Conservation (phyloP, 805 yeast species). For the Saccharomycopsis fermentans region DNA sequence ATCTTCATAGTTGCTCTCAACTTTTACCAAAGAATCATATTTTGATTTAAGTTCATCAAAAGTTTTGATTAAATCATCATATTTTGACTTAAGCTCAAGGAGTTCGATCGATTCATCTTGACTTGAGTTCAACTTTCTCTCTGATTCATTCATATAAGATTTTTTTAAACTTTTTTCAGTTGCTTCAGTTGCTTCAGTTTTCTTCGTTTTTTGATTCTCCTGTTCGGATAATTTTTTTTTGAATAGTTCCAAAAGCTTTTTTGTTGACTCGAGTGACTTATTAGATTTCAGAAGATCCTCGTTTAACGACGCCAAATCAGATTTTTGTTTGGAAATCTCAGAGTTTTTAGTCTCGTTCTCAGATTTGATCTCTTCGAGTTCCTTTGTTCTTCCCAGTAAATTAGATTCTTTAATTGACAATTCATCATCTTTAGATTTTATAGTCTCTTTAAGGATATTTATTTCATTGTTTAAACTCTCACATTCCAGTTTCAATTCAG, state of each 20-base stretch:
- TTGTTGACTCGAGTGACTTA: background rate
- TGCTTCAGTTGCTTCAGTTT: background rate
- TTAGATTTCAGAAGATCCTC: background rate
- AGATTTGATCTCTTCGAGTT: background rate
- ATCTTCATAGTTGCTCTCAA: conserved; percentile 1
- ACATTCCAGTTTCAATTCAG: background rate
- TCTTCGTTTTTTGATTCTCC: background rate
- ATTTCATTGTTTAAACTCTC: background rate
- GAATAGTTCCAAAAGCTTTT: conserved; percentile 10
- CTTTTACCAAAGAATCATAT: background rate
- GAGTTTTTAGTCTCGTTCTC: background rate
- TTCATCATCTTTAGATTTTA: background rate
- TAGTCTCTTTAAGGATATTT: background rate
- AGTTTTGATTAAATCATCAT: background rate
- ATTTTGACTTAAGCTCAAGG: conserved; percentile 2
- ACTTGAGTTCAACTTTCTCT: background rate
- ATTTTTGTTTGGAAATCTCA: background rate
- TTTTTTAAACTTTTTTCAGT: background rate
- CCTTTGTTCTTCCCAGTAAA: background rate
- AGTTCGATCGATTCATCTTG: background rate
- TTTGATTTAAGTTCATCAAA: background rate
- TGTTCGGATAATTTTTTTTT: conserved; percentile 6
- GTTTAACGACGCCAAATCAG: background rate
- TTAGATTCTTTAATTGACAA: background rate
- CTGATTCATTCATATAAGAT: background rate